phyloP scores from a whole-genome alignment of 1,139 yeast species.

The Meyerozyma elateridarum region DNA sequence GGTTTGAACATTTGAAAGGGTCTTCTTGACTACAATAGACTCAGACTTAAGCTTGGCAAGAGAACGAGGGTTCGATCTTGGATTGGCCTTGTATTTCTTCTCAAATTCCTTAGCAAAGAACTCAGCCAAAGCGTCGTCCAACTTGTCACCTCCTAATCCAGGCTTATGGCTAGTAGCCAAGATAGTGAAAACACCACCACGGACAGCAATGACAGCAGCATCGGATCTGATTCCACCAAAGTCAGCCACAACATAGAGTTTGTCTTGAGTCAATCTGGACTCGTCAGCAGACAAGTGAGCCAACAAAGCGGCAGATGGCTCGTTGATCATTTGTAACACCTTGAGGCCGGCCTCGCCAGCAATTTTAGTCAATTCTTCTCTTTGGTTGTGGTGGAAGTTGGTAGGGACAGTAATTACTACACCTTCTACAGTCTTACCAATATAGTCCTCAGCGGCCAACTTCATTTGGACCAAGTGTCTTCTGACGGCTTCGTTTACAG shows the following conservation, averaged over 20 bases:
- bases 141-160: constrained; percentile 81
- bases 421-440: constrained; percentile 77
- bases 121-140: constrained; percentile 78
- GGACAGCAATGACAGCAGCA: constrained; percentile 87
- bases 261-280: constrained; percentile 60
- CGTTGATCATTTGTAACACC: constrained; percentile 84
- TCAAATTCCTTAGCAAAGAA: constrained; percentile 90
- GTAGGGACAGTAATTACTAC: constrained; percentile 91
- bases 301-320: constrained; percentile 88
- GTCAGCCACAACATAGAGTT: constrained; percentile 87
- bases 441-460: constrained; percentile 87
- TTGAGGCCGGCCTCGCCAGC: constrained; percentile 71
- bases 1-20: constrained; percentile 83
- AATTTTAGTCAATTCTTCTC: constrained; percentile 55
- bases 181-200: constrained; percentile 91
- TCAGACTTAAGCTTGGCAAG: constrained; percentile 85
- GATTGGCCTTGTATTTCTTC: constrained; percentile 79
- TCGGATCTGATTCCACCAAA: constrained; percentile 97
- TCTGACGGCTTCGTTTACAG: constrained; percentile 73
- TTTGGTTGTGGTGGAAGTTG: constrained; percentile 73
- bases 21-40: constrained; percentile 81
- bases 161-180: constrained; percentile 82
- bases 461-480: constrained; percentile 83
- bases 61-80: constrained; percentile 77
- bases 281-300: constrained; percentile 62